Percentiles rank a stretch among this genome's conserved stretches.
Conservation (phyloP, 2,329 filamentous ascomycete genomes). For the Diaporthe humulicola region DNA sequence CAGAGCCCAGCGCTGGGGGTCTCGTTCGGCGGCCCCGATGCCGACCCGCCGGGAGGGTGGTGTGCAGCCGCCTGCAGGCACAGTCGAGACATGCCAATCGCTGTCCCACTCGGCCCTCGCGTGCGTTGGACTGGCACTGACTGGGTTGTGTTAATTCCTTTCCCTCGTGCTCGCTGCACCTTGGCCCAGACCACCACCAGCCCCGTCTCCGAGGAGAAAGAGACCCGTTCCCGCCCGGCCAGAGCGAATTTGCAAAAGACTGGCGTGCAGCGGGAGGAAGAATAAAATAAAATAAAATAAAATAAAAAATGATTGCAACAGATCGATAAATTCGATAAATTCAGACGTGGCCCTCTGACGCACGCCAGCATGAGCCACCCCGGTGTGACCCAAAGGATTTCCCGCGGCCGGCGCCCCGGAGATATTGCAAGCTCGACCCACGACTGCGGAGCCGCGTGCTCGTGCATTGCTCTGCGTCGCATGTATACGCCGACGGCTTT, state of each 20-base stretch:
- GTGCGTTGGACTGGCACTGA: neutral
- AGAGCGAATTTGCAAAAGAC: neutral
- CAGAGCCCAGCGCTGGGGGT: neutral
- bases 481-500: neutral
- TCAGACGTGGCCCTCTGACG: neutral
- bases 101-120: neutral
- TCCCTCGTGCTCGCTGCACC: slow-evolving; percentile 4
- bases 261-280: neutral
- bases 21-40: slow-evolving; percentile 22
- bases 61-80: neutral
- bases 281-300: neutral
- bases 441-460: slow-evolving; percentile 7
- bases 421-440: slow-evolving; percentile 10
- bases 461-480: neutral
- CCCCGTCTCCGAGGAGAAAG: neutral
- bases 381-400: slow-evolving; percentile 28
- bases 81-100: neutral
- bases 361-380: slow-evolving; percentile 12
- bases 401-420: slow-evolving; percentile 17
- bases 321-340: slow-evolving; percentile 30
- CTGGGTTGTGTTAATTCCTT: no score
- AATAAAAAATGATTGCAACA: neutral
- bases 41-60: slow-evolving; percentile 1
- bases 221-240: slow-evolving; percentile 7
- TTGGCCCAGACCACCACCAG: slow-evolving; percentile 11